Evolutionary conservation across 1,139 yeast species (phyloP).

Genomic region (Suhomyces maxii): DNA sequence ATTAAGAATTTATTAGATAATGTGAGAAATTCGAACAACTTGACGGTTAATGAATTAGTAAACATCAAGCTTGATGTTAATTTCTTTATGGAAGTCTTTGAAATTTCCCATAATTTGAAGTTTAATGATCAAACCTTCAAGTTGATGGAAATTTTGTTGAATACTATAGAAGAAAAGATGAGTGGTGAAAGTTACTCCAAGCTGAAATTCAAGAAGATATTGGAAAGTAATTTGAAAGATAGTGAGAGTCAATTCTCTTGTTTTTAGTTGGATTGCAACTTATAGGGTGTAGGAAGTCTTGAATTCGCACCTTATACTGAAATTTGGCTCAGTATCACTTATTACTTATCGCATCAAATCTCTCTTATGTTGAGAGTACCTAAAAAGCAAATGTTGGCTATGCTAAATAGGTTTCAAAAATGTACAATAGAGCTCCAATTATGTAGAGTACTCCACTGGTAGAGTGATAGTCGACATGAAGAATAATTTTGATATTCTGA

Average conservation of each 20-base stretch:
- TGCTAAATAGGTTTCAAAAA: too few species aligned
- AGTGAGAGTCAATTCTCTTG: slow-evolving; percentile 36
- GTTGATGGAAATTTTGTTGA: slow-evolving; percentile 35
- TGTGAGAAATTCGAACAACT: slow-evolving; percentile 21
- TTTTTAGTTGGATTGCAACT: slow-evolving; percentile 10
- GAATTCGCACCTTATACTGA: too few species aligned
- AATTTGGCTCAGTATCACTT: too few species aligned
- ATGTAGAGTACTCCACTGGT: too few species aligned
- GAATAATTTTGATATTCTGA: too few species aligned
- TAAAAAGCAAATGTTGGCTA: too few species aligned
- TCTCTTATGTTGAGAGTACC: too few species aligned
- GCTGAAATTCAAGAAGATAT: slow-evolving; percentile 29
- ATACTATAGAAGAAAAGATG: slow-evolving; percentile 29
- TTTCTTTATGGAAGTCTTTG: slow-evolving; percentile 44
- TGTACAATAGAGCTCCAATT: too few species aligned
- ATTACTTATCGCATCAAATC: too few species aligned
- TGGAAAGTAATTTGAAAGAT: slow-evolving; percentile 31
- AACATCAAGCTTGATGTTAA: slow-evolving; percentile 41
- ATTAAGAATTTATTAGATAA: slow-evolving; percentile 36
- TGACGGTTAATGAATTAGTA: slow-evolving; percentile 20
- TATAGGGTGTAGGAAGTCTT: background rate
- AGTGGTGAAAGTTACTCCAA: slow-evolving; percentile 24
- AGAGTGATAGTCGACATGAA: too few species aligned
- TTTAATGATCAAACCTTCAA: slow-evolving; percentile 41
- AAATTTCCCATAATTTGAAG: slow-evolving; percentile 33